These are phyloP conservation scores for Saccharomycopsis olivae DNA, from an alignment of 805 yeast species.

Conservation along the genomic window DNA sequence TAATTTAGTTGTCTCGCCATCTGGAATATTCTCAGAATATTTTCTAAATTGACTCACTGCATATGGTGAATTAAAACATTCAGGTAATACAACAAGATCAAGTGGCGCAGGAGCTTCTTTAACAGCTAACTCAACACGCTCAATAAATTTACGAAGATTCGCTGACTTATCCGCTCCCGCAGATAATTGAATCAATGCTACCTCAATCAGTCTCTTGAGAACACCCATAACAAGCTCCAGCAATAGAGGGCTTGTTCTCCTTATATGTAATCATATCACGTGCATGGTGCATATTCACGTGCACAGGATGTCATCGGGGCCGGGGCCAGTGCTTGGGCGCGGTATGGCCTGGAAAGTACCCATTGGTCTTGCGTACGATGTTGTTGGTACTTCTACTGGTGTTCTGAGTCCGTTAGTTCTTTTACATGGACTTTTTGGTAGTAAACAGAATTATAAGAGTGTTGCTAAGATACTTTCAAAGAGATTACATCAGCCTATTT, in stretches of 20 bases:
- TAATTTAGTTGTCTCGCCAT: slow-evolving; percentile 40
- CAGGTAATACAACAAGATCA: slow-evolving; percentile 81
- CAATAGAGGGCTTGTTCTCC: too few relatives aligned
- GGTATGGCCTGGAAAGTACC: too few relatives aligned
- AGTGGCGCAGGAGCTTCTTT: slow-evolving; percentile 40
- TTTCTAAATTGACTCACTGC: slow-evolving; percentile 76
- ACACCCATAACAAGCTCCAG: too few relatives aligned
- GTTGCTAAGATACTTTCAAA: slow-evolving; percentile 29
- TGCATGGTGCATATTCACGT: too few relatives aligned
- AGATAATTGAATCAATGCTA: slow-evolving; percentile 76
- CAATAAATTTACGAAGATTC: slow-evolving; percentile 60
- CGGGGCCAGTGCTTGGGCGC: too few relatives aligned
- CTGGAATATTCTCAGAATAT: slow-evolving; percentile 81
- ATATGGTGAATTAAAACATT: slow-evolving; percentile 94
- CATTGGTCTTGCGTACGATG: too few relatives aligned
- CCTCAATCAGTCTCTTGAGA: slow-evolving; percentile 48
- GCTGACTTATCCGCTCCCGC: slow-evolving; percentile 73
- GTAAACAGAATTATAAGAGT: slow-evolving; percentile 32
- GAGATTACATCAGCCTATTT: slow-evolving; percentile 26
- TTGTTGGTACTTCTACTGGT: slow-evolving; percentile 67
- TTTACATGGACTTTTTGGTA: slow-evolving; percentile 48
- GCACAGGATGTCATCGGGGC: too few relatives aligned
- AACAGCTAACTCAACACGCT: slow-evolving; percentile 55
- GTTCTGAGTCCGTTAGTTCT: slow-evolving; percentile 39
- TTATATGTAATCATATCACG: too few relatives aligned